Base-by-base conservation (phyloP, 768 basidiomycete species). In the Trametes elegans region DNA sequence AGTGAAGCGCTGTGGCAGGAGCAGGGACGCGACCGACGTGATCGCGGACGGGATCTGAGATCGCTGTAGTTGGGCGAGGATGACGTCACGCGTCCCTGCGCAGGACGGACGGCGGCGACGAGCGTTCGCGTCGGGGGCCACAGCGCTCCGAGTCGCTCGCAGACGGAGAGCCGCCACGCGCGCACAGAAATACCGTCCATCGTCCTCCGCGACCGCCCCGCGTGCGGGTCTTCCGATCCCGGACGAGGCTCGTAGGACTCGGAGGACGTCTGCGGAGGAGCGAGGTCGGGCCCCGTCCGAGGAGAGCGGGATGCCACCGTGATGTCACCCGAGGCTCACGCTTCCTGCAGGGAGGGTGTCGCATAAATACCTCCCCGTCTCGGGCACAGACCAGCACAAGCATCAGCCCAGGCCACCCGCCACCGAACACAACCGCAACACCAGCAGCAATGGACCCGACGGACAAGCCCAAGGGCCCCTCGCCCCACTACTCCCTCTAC, bases 401-500 rank as follows among this genome's bases (percentile, higher is more conserved):
- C 49, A 50, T 7, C 34, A 28, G 32, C 26, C 9, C 41, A 28
- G 23, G 23, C 36, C 21, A 28, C 49, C 14, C 48, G 14, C n/a
- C 16, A 5, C 26, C 49, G 23, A 45, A 40, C 19, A 5, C 10
- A 39, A 14, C 49, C 3, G 10, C 27, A 21, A 16, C 38, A 28
- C 49, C 24, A 18, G 23, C 7, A 35, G 41, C 45, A 32, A 78
- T 77, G 77, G 79, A 80, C 64, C 76, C 76, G 2, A 73, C 71
- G 24, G 73, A 78, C 68, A 77, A 76, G 61, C 73, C 76, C 7
- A 66, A 71, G 43, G 74, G 78, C 32, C 72, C 76, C 21, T 77
- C 78, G 1, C 79, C 80, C 13, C 72, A 77, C 61, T 80, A 76
- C 58, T 77, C 76, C 2, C 70, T 78, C 24, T 79, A 80, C 65